Conservation (phyloP, 75 land plant species). For the Pseudotsuga menziesii region DNA sequence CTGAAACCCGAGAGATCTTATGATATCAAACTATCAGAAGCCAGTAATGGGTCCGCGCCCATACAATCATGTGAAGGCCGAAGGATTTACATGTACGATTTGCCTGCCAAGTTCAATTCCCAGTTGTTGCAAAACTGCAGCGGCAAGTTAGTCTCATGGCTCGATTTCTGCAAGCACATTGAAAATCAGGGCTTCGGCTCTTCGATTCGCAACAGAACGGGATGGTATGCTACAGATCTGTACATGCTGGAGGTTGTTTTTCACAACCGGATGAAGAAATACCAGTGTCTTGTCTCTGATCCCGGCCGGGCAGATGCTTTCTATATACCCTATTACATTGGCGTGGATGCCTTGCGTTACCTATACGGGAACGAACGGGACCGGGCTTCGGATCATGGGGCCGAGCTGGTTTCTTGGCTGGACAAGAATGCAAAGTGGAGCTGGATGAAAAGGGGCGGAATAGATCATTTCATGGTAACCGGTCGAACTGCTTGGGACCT, state of each 20-base stretch:
- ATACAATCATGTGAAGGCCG: background rate
- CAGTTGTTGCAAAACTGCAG: constrained; percentile 22
- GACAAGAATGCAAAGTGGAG: constrained; percentile 8
- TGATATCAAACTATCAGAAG: background rate
- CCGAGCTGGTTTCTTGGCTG: constrained; percentile 23
- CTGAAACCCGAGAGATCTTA: too few relatives aligned
- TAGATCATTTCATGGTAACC: constrained; percentile 26
- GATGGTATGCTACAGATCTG: constrained; percentile 28
- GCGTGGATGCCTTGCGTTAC: constrained; percentile 5
- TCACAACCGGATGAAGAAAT: constrained; percentile 21
- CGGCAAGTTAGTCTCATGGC: constrained; percentile 15
- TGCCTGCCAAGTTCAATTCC: constrained; percentile 21
- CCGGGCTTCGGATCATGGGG: constrained; percentile 13
- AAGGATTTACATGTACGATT: constrained; percentile 9
- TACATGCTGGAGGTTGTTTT: constrained; percentile 43
- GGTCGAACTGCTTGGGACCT: constrained; percentile 36
- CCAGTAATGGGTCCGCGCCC: background rate
- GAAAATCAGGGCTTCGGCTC: constrained; percentile 20
- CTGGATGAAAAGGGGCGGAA: constrained; percentile 18
- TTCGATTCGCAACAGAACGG: background rate
- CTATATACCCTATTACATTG: constrained; percentile 30
- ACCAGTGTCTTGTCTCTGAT: constrained; percentile 10
- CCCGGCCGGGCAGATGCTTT: constrained; percentile 21
- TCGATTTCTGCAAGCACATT: constrained; percentile 19
- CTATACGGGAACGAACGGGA: background rate